phyloP scores from a whole-genome alignment of 2,329 filamentous ascomycete genomes.

The Penicillium sp. region DNA sequence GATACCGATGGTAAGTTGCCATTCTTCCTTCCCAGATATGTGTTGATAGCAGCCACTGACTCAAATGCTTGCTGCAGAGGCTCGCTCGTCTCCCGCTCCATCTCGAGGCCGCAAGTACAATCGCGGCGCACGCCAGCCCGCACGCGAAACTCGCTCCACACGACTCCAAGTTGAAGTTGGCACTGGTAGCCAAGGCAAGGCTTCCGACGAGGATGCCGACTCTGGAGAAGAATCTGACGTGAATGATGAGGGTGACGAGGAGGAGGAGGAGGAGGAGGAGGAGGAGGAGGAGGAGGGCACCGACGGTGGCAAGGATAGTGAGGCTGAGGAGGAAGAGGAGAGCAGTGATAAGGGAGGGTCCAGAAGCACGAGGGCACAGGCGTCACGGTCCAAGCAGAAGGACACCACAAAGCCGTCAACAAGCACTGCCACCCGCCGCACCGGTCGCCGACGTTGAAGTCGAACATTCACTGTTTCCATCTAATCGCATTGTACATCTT shows the following conservation, averaged over 20 bases:
- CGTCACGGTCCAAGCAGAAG: conserved; percentile 39
- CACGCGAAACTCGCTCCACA: conserved; percentile 42
- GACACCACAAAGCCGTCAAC: conserved; percentile 34
- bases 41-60: conserved; percentile 3
- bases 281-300: conserved; percentile 34
- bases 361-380: conserved; percentile 40
- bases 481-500: conserved; percentile 13
- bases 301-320: conserved; percentile 26
- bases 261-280: conserved; percentile 27
- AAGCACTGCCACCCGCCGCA: conserved; percentile 40
- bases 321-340: conserved; percentile 34
- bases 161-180: conserved; percentile 45
- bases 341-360: conserved; percentile 38
- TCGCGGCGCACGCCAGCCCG: conserved; percentile 37
- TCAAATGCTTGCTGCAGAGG: conserved; percentile 35
- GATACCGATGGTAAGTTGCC: conserved; percentile 49
- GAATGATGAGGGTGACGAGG: conserved; percentile 43
- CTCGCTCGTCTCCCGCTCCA: conserved; percentile 47
- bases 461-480: neutral
- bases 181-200: conserved; percentile 31
- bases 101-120: conserved; percentile 42
- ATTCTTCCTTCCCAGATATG: neutral
- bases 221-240: conserved; percentile 39
- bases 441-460: conserved; percentile 36
- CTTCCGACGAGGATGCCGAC: conserved; percentile 42